Evolutionary conservation across 2,329 filamentous ascomycete genomes (phyloP).

Genomic region (Chaetomiaceae sp.): DNA sequence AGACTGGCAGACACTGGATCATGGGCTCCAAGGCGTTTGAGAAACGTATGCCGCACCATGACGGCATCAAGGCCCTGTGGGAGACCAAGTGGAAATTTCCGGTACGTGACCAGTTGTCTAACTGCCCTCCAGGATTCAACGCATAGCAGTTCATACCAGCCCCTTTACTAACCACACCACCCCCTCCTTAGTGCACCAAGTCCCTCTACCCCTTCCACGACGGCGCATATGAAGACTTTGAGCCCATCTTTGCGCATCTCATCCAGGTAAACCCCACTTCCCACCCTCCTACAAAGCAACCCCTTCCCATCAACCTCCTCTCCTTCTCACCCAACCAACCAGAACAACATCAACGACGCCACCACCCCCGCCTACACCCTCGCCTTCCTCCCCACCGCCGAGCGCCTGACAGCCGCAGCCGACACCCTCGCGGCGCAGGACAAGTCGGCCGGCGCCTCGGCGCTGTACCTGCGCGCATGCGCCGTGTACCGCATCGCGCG

Average conservation of each 20-base stretch:
- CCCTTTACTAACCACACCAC: not conserved
- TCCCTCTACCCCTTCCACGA: constrained; percentile 73
- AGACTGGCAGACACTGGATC: constrained; percentile 32
- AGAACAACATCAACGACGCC: constrained; percentile 59
- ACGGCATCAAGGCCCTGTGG: constrained; percentile 60
- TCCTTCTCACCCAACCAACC: not conserved
- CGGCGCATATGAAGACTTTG: constrained; percentile 61
- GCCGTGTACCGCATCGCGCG: constrained; percentile 69
- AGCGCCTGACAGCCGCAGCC: constrained; percentile 49
- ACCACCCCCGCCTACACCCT: constrained; percentile 61
- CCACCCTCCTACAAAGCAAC: not conserved
- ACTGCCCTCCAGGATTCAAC: not conserved
- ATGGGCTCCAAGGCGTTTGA: constrained; percentile 42
- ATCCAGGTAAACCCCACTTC: constrained; percentile 41
- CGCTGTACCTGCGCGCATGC: constrained; percentile 64
- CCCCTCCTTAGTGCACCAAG: constrained; percentile 44
- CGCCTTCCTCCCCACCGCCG: constrained; percentile 57
- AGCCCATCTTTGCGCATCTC: constrained; percentile 61
- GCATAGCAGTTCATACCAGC: too few relatives aligned
- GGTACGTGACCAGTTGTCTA: constrained; percentile 36
- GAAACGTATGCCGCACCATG: constrained; percentile 50
- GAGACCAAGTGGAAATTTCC: constrained; percentile 71
- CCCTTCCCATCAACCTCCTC: not conserved
- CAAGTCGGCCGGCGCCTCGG: constrained; percentile 50
- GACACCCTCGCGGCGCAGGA: constrained; percentile 45